A percentile compares a stretch with the other conserved stretches of the same genome.
Evolutionary conservation across 2,329 filamentous ascomycete genomes (phyloP).

Genomic region (Trichoderma sp.): DNA sequence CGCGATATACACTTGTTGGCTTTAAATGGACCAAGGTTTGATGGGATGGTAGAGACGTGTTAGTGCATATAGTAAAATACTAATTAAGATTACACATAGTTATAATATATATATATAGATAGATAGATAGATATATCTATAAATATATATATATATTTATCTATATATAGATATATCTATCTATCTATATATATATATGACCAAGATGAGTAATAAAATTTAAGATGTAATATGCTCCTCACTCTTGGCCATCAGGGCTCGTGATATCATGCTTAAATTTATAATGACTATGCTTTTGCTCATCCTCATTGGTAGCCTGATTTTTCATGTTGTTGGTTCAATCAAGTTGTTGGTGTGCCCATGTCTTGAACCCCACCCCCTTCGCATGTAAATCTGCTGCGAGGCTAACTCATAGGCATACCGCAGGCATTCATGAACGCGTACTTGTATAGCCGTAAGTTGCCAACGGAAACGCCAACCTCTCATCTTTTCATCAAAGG

Average conservation of each 20-base stretch:
- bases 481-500: neutral
- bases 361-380: too few species aligned
- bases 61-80: neutral
- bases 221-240: neutral
- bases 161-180: too few species aligned
- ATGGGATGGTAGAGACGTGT: neutral
- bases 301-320: neutral
- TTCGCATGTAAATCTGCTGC: too few species aligned
- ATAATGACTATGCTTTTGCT: neutral
- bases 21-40: slow-evolving; percentile 35
- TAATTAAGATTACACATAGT: neutral
- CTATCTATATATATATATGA: neutral
- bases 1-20: slow-evolving; percentile 37
- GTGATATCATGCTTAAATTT: neutral
- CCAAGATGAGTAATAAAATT: neutral
- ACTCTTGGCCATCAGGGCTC: neutral
- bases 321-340: neutral
- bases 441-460: neutral
- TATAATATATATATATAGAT: neutral
- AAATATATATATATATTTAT: neutral
- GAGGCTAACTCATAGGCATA: too few species aligned
- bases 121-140: too few species aligned
- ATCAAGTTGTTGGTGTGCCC: neutral
- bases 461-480: neutral
- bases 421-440: too few species aligned